Base-by-base conservation (phyloP, 208 protist species). In the Crithidia expoeki region DNA sequence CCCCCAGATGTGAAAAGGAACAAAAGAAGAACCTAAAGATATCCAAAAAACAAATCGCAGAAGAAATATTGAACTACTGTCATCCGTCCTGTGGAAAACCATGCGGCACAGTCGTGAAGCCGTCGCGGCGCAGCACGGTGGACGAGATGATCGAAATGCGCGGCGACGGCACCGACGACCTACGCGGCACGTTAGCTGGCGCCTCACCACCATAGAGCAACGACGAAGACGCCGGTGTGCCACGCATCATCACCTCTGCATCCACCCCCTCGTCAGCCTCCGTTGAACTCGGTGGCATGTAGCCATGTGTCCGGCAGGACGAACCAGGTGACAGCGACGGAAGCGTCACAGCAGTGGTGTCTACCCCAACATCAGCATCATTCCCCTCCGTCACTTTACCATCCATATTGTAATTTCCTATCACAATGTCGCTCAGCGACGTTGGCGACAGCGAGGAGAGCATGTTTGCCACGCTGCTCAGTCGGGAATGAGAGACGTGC, bases 271-370 rank as follows among this genome's bases (percentile, higher is more conserved):
- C 38, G 10, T 14, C 14, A 7, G 38, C 38, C 7, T 14, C 14
- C 38, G 38, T 14, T 14, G 10, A 2, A 21, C 42, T 64, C 6
- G 17, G 58, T 28, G 42, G 58, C 58, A 64, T 19, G 44, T 52
- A 64, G 27, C 58, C 42, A 34, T 64, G 58, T 5, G 58, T 64
- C 27, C 21, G 44, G 28, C 58, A 52, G 9, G 58, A 52, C 58
- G 58, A 64, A 14, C 28, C 58, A 2, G 58, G 58, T 2, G 58
- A 64, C 12, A 38, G 42, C 28, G 58, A 64, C 11, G 42, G 42
- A 25, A 52, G 28, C 11, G 44, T 38, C 42, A 25, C 27, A 14
- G 42, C 27, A 16, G 25, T 12, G 17, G 42, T 38, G 16, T n/a
- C 28, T n/a, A n/a, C n/a, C n/a, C n/a, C n/a, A n/a, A n/a, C n/a